These are phyloP conservation scores for Nitzschia sp. DNA, from an alignment of 108 stramenopile genomes.

Conservation along the genomic window DNA sequence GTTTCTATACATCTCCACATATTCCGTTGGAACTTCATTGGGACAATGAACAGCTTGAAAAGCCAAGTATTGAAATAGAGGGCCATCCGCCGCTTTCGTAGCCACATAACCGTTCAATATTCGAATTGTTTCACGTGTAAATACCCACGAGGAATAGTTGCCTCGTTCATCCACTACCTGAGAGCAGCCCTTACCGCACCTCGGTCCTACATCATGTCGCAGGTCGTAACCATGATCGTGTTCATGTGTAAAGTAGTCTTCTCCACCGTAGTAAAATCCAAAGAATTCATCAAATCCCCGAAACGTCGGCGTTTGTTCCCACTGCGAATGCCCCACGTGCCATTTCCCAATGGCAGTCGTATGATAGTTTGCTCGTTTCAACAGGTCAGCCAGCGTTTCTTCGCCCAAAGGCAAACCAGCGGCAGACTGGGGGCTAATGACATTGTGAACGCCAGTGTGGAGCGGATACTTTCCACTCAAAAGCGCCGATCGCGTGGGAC, in stretches of 20 bases:
- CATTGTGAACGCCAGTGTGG: constrained; percentile 34
- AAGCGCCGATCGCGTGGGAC: constrained; percentile 39
- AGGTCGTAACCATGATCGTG: constrained; percentile 20
- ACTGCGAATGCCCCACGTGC: constrained; percentile 53
- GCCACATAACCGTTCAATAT: constrained; percentile 19
- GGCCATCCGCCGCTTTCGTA: neutral
- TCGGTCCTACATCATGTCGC: constrained; percentile 8
- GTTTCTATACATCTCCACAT: constrained; percentile 15
- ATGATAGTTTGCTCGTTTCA: constrained; percentile 32
- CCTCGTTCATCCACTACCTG: constrained; percentile 14
- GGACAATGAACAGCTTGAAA: constrained; percentile 48
- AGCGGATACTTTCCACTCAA: constrained; percentile 45
- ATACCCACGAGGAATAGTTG: constrained; percentile 38
- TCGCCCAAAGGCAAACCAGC: constrained; percentile 38
- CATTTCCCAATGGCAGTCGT: constrained; percentile 69
- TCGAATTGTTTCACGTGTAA: constrained; percentile 30
- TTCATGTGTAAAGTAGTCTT: constrained; percentile 55
- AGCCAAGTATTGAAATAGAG: constrained; percentile 44
- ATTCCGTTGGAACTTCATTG: constrained; percentile 34
- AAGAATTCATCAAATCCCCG: constrained; percentile 66
- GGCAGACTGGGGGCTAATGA: constrained; percentile 1
- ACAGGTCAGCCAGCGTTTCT: constrained; percentile 34
- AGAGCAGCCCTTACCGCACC: constrained; percentile 30
- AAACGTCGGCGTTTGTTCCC: constrained; percentile 43
- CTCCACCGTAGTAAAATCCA: constrained; percentile 53